Percentiles rank a stretch among this genome's conserved stretches.
Conservation (phyloP, 176 grass and related monocot species). For the Rhynchospora pubera region DNA sequence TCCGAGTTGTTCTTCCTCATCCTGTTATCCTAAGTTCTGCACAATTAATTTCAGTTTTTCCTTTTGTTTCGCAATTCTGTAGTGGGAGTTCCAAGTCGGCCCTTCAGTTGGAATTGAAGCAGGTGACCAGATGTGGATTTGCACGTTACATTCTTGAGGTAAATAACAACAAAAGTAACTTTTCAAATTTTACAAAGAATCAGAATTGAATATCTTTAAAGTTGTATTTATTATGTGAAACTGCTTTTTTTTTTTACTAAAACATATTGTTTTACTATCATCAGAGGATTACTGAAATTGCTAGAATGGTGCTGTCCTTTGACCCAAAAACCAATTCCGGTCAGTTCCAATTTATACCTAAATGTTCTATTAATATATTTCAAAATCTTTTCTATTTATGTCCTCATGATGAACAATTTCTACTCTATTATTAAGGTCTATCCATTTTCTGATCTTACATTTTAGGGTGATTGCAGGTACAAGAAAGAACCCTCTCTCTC, state of each 20-base stretch:
- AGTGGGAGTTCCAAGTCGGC: constrained; percentile 92
- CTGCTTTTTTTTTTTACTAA: neutral
- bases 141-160: constrained; percentile 87
- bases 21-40: neutral
- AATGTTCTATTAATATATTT: neutral
- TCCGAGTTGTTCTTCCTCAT: neutral
- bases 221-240: neutral
- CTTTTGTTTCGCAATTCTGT: neutral
- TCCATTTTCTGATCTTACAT: neutral
- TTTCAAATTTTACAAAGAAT: neutral
- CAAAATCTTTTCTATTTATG: neutral
- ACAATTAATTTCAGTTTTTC: neutral
- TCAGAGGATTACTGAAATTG: constrained; percentile 78
- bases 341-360: constrained; percentile 2
- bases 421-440: neutral
- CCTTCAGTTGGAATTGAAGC: constrained; percentile 51
- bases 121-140: constrained; percentile 61
- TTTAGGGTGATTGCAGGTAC: constrained; percentile 87
- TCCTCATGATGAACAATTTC: neutral
- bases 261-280: neutral
- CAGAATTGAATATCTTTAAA: neutral
- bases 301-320: constrained; percentile 53
- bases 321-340: constrained; percentile 77
- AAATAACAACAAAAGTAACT: neutral
- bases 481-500: too few relatives aligned